Evolutionary conservation across 73 alveolate species (phyloP), one percentile per base, ranked within the genome.

Genomic region (Durusdinium trenchii): DNA sequence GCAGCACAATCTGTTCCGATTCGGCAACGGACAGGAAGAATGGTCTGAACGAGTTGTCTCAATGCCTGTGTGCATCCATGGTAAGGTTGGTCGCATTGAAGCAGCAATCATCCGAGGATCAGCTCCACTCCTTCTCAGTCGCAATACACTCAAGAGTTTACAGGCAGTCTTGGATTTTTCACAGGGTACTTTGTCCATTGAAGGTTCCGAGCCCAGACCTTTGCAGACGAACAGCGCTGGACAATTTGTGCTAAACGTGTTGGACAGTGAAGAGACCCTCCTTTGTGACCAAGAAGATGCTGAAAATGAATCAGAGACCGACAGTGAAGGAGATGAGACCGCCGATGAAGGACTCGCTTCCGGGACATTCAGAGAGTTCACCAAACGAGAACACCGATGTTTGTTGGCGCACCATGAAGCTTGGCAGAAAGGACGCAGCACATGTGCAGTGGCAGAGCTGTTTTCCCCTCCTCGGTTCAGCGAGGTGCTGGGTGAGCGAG

Each of bases 61-160:
- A 10, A 32, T 85, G 42, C 94, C 94, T 3, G 54, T 85, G 14
- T 51, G 73, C 23, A 51, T 85, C n/a, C 47, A 61, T 26, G 48
- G 71, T 20, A 36, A 42, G 30, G 12, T 42, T 3, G 94, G 94
- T 3, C 10, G 20, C 35, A 36, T 71, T 4, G 84, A 71, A 1
- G 84, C 84, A 36, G 84, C 84, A 3, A 32, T 71, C 36, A 42
- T 85, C 67, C 36, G n/a, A 0, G 94, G 94, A 5, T 10, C 14
- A 3, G 94, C 94, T 3, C 94, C 94, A 3, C 43, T 85, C 0
- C 43, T 85, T 36, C 45, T 85, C 23, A 64, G 94, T 16, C 76
- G 94, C 32, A 46, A 76, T 18, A 85, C 94, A 38, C 43, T 85
- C 79, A 64, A 85, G 45, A 61, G 94, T 40, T 71, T 71, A 50